Conservation (phyloP, 2,329 filamentous ascomycete species). For the Colletotrichum simmondsii region DNA sequence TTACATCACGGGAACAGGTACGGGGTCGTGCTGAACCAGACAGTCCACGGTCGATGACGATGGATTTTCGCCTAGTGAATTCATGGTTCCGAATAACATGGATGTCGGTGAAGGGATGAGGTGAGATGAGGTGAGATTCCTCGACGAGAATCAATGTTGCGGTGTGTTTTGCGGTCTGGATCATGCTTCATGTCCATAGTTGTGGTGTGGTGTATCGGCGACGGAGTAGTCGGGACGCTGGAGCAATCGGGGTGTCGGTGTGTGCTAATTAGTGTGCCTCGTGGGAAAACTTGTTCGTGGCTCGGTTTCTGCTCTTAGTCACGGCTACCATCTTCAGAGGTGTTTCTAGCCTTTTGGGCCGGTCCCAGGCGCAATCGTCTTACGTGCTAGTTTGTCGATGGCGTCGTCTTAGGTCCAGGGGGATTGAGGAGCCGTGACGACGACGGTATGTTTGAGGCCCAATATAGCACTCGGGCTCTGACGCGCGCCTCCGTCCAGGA, state of each 20-base stretch:
- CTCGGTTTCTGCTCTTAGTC: not conserved
- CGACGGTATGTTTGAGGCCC: not conserved
- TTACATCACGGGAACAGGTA: conserved; percentile 11
- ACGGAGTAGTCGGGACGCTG: not conserved
- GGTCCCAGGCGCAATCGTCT: not conserved
- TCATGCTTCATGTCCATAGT: not conserved
- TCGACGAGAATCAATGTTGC: not conserved
- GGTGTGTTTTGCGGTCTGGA: not conserved
- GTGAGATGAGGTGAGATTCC: not conserved
- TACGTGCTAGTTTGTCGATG: not conserved
- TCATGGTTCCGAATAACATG: not conserved
- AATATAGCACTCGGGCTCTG: conserved; percentile 4
- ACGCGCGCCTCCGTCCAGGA: not conserved
- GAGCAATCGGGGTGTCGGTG: not conserved
- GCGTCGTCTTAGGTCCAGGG: not conserved
- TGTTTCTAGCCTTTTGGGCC: not conserved
- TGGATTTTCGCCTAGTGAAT: not conserved
- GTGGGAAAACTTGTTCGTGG: not conserved
- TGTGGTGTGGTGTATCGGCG: not conserved
- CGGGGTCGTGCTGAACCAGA: not conserved
- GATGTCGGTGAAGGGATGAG: conserved; percentile 2
- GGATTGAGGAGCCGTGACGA: not conserved
- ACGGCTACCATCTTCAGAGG: not conserved
- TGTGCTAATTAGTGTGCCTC: not conserved
- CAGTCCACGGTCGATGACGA: not conserved